phyloP scores from a whole-genome alignment of 371 early-diverging fungal genomes.

The Fennellomyces sp. region DNA sequence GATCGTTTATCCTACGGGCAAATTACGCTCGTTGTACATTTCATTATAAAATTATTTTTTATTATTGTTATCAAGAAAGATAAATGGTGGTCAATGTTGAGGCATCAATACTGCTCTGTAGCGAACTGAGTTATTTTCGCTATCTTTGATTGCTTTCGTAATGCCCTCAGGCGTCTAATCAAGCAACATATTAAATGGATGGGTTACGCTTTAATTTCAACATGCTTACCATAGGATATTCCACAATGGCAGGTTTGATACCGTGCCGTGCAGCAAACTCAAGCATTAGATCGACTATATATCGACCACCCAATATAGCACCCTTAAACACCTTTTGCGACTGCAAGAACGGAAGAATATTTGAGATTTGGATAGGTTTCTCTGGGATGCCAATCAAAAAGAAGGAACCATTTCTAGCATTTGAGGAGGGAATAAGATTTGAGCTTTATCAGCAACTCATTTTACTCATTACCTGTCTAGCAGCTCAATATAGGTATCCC shows the following conservation, averaged over 20 bases:
- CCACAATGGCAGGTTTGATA: slow-evolving; percentile 49
- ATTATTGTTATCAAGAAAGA: not conserved
- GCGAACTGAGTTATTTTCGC: slow-evolving; percentile 25
- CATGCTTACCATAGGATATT: slow-evolving; percentile 34
- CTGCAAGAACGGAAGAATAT: slow-evolving; percentile 26
- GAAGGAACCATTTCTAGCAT: slow-evolving; percentile 45
- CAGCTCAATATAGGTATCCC: slow-evolving; percentile 46
- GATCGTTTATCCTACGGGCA: slow-evolving; percentile 49
- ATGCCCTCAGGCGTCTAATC: slow-evolving; percentile 30
- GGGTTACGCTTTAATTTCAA: not conserved
- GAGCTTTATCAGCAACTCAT: not conserved
- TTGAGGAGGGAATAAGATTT: not conserved
- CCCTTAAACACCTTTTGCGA: slow-evolving; percentile 33
- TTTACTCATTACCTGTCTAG: slow-evolving; percentile 23
- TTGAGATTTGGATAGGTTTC: slow-evolving; percentile 22
- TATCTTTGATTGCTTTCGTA: slow-evolving; percentile 23
- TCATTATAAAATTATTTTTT: slow-evolving; percentile 27
- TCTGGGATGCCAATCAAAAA: slow-evolving; percentile 59
- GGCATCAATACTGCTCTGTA: slow-evolving; percentile 38
- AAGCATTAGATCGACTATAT: slow-evolving; percentile 44
- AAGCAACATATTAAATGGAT: not conserved
- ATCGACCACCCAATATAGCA: slow-evolving; percentile 45
- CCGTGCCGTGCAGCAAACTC: slow-evolving; percentile 56
- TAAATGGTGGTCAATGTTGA: not conserved
- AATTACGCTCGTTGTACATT: slow-evolving; percentile 44